Base-by-base conservation (phyloP, 1,284 basidiomycete genomes). In the Fomitopsis pinicola region DNA sequence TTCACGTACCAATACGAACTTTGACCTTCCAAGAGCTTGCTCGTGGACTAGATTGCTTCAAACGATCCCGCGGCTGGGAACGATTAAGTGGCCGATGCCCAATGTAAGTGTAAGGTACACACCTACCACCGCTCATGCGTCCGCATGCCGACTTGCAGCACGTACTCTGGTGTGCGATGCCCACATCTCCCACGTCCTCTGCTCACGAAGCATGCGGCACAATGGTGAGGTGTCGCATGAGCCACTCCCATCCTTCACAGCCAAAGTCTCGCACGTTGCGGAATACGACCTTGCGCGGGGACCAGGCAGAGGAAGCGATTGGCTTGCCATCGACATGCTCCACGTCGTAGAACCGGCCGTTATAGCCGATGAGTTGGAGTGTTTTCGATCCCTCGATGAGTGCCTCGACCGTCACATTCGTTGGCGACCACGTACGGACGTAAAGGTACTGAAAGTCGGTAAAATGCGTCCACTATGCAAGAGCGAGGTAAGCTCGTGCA, bases 171-270 rank as follows among this genome's bases (percentile, higher is more conserved):
- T 15, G 30, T n/a, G 28, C 48, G 48, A 8, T n/a, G 5, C 28
- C 28, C 48, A 50, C 14, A 17, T 33, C 30, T 4, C 28, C 28
- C 48, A 50, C 14, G 28, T 33, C 28, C 48, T 26, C 48, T 12
- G n/a, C 35, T 38, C 52, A 4, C 12, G 17, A 15, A 28, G 26
- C 17, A n/a, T 35, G 36, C 22, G 52, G 52, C 35, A 38, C 35
- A 38, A 54, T 54, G n/a, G 52, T 54, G 35, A 54, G 52, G 22
- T 38, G 52, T 19, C 52, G 33, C 52, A 54, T 54, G n/a, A 54
- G 52, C 52, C 52, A 54, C 12, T 54, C 52, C 52, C 52, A 54
- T 19, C 52, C 52, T 10, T 22, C 36, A 26, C 52, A 54, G 2
- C 52, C 52, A 54, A 54, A 38, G 35, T 54, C 52, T 6, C 22